Evolutionary conservation across 148 eudicot genomes (phyloP), one percentile per base, ranked within the genome.

Genomic region (Suaeda aralocaspica): DNA sequence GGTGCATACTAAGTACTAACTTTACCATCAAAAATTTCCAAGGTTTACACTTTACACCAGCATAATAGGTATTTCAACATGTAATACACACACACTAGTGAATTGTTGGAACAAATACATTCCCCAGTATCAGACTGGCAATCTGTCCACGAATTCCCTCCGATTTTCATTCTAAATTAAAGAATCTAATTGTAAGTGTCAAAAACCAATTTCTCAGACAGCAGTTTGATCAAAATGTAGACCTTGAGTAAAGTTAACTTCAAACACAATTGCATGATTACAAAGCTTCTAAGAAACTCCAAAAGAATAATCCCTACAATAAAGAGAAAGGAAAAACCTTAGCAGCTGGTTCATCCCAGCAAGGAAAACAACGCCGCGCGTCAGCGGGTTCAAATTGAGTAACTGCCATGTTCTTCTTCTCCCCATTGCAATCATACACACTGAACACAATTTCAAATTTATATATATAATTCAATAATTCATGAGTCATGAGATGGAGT

Each of bases 331-430:
- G 30, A 62, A 50, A 42, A 30, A 79, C 98, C 96, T 93, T 93
- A 39, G 89, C 89, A 82, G 98, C 92, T 63, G 98, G 98, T 77
- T 93, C 98, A 82, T 93, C 98, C 98, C 98, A 93, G 72, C 98
- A 93, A 15, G 98, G 96, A 75, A 93, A 90, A 82, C 98, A 93
- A 25, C 96, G 88, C 53, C 98, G 84, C 11, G 95, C 98, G 82
- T 93, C 98, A 48, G 96, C 96, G 51, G 98, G 96, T 82, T 93
- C 98, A 60, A 92, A 93, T 73, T 93, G 98, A 33, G 96, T 93
- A 46, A 87, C 94, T 36, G 98, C 98, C 96, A 90, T 93, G 72
- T 92, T 92, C 84, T 79, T 90, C 84, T 93, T 88, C 78, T 85
- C 96, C 49, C 98, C 98, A 70, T 88, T 84, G 66, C 81, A 80